Evolutionary conservation across 1,139 yeast species (phyloP).

Genomic region (Suhomyces bokatorum): DNA sequence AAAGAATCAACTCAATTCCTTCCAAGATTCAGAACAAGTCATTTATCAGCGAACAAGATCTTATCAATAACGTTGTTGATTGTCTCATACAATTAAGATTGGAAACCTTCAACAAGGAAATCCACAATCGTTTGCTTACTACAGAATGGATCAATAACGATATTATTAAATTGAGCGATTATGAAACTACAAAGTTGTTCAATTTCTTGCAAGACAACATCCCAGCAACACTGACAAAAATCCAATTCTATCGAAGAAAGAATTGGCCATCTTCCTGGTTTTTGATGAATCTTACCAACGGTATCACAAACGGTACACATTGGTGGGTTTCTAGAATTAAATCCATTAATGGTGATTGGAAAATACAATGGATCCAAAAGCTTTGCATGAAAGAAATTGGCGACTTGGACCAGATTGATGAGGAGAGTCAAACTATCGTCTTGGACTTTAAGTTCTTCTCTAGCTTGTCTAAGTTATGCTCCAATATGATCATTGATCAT

Average conservation of each 20-base stretch:
- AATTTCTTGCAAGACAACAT: constrained; percentile 15
- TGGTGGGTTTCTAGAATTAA: constrained; percentile 69
- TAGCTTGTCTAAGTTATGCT: constrained; percentile 50
- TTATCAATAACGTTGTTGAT: constrained; percentile 37
- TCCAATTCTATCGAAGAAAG: constrained; percentile 58
- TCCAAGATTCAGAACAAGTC: constrained; percentile 16
- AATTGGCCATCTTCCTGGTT: constrained; percentile 80
- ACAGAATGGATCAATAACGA: constrained; percentile 69
- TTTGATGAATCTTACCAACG: constrained; percentile 47
- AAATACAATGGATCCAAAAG: constrained; percentile 50
- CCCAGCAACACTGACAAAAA: constrained; percentile 20
- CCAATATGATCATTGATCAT: constrained; percentile 63
- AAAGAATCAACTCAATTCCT: constrained; percentile 36
- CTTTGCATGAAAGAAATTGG: constrained; percentile 20
- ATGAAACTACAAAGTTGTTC: constrained; percentile 32
- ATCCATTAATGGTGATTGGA: constrained; percentile 65
- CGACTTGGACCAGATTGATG: constrained; percentile 14
- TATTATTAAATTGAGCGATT: constrained; percentile 49
- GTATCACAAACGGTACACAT: constrained; percentile 47
- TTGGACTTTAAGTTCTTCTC: constrained; percentile 52
- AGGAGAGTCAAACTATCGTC: constrained; percentile 15
- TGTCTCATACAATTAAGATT: constrained; percentile 49
- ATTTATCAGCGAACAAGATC: constrained; percentile 32
- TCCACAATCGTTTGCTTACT: constrained; percentile 56
- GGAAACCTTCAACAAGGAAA: constrained; percentile 53